Evolutionary conservation across 1,139 yeast genomes (phyloP).

Genomic region (Protomyces arabidopsidicola): DNA sequence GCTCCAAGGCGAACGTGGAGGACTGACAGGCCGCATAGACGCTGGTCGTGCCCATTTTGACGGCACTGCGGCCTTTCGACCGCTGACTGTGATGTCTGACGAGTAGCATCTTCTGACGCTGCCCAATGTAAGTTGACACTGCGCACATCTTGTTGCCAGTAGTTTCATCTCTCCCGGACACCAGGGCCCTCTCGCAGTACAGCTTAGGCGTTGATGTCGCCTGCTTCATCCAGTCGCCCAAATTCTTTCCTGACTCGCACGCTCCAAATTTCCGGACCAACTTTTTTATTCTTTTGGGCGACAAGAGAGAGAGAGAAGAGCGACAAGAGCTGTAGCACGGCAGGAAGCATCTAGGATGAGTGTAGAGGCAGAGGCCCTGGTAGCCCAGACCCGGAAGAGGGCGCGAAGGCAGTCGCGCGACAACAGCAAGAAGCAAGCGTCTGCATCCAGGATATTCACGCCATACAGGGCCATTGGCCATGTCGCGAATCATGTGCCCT

Average conservation of each 20-base stretch:
- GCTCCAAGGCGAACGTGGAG: neutral
- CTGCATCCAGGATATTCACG: constrained; percentile 43
- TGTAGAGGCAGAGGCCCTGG: neutral
- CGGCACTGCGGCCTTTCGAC: neutral
- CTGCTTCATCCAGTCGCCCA: no score
- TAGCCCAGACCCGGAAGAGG: neutral
- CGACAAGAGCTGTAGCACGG: neutral
- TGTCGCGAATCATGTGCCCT: constrained; percentile 64
- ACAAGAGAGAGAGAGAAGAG: neutral
- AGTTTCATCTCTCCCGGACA: neutral
- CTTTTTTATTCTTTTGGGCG: neutral
- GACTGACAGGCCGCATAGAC: neutral
- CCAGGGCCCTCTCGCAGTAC: no score
- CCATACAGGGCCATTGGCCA: constrained; percentile 52
- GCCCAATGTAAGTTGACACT: neutral
- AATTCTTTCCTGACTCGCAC: no score
- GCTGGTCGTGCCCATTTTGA: constrained; percentile 18
- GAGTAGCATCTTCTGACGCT: neutral
- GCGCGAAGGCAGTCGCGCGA: neutral
- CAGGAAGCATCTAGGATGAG: neutral
- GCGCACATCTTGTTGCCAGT: neutral
- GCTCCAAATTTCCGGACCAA: no score
- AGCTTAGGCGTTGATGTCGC: no score
- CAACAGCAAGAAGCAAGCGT: neutral
- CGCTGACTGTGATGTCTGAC: neutral